These are phyloP conservation scores for Pythium dissimile DNA, from an alignment of 352 stramenopile genomes.

Conservation along the genomic window DNA sequence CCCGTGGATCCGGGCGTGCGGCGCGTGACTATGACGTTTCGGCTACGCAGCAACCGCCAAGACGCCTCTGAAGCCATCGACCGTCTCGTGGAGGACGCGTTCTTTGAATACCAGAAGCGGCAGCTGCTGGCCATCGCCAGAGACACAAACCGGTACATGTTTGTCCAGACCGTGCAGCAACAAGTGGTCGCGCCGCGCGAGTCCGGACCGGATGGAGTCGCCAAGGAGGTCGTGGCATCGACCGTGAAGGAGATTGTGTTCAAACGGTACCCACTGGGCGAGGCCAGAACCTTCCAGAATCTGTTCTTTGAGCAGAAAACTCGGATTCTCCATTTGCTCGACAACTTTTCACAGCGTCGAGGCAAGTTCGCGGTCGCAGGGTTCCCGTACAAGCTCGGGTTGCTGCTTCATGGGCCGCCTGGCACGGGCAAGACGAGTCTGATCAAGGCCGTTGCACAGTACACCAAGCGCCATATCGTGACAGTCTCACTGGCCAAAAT, in stretches of 20 bases:
- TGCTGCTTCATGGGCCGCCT: slow-evolving; percentile 85
- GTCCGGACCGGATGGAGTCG: not conserved
- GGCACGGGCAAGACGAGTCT: slow-evolving; percentile 90
- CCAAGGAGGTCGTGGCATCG: slow-evolving; percentile 17
- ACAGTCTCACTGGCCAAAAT: slow-evolving; percentile 69
- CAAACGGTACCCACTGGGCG: slow-evolving; percentile 77
- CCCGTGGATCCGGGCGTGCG: not conserved
- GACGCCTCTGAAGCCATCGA: slow-evolving; percentile 31
- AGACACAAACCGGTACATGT: slow-evolving; percentile 11
- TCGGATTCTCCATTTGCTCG: slow-evolving; percentile 57
- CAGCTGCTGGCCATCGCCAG: slow-evolving; percentile 2
- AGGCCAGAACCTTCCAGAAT: slow-evolving; percentile 87
- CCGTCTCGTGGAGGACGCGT: slow-evolving; percentile 15
- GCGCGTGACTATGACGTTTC: slow-evolving; percentile 4
- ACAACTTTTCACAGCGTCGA: slow-evolving; percentile 61
- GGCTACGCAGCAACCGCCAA: slow-evolving; percentile 1
- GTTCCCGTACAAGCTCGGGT: slow-evolving; percentile 87
- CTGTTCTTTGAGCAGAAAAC: slow-evolving; percentile 88
- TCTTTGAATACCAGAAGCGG: slow-evolving; percentile 10
- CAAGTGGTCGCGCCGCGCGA: slow-evolving; percentile 10
- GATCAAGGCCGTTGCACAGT: slow-evolving; percentile 85
- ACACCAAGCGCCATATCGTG: slow-evolving; percentile 77
- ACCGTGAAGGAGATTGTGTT: slow-evolving; percentile 17
- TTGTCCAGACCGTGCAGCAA: slow-evolving; percentile 30
- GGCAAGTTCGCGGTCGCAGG: slow-evolving; percentile 87